phyloP scores from a whole-genome alignment of 2,329 filamentous ascomycete species.

The Hypoxylon sp. region DNA sequence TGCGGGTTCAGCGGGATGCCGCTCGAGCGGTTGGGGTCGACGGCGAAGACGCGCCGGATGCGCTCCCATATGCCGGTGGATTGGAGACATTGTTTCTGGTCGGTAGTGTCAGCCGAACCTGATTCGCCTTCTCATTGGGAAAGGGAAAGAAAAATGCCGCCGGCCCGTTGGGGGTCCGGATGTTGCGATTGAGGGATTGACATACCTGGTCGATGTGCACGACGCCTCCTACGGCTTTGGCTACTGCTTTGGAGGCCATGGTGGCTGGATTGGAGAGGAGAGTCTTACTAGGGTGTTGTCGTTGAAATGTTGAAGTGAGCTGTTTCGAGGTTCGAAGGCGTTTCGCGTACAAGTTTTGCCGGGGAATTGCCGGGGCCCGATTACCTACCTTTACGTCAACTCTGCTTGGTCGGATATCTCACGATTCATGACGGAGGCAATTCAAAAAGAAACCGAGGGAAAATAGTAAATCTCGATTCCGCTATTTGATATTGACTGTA shows the following conservation, averaged over 20 bases:
- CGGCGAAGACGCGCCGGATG: conserved; percentile 79
- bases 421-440: too few species aligned
- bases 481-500: too few species aligned
- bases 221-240: conserved; percentile 66
- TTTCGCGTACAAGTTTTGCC: conserved; percentile 38
- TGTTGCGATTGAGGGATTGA: conserved; percentile 2
- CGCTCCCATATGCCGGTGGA: conserved; percentile 89
- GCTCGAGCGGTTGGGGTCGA: conserved; percentile 90
- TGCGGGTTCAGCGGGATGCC: conserved; percentile 93
- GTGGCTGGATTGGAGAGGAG: conserved; percentile 50
- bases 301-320: conserved; percentile 40
- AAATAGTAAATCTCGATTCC: too few species aligned
- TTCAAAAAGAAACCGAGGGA: too few species aligned
- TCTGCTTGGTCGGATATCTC: conserved; percentile 32
- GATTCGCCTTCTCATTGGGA: too few species aligned
- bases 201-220: conserved; percentile 70
- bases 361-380: conserved; percentile 32
- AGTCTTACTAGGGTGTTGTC: conserved; percentile 35
- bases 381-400: conserved; percentile 39
- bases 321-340: conserved; percentile 34
- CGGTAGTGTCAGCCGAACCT: conserved; percentile 8
- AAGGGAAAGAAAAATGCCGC: background rate
- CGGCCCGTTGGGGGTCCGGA: background rate
- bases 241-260: conserved; percentile 72
- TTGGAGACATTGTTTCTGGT: conserved; percentile 94